Evolutionary conservation across 805 yeast genomes (phyloP), one percentile per base, ranked within the genome.

Genomic region (Wickerhamiella vanderwaltii): DNA sequence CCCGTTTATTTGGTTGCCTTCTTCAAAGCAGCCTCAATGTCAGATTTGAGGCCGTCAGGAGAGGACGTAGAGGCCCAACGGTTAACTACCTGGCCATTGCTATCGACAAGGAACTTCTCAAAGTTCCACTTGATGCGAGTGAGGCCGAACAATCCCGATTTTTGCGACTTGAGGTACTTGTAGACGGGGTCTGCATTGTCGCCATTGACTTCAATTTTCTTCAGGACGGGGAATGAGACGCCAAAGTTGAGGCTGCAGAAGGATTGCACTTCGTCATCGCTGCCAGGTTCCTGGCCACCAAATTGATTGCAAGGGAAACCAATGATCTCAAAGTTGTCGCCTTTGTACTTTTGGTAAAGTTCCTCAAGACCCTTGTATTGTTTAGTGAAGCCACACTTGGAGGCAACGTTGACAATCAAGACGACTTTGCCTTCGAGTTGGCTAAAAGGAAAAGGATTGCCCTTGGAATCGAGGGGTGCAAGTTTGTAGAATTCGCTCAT

Each of bases 241-340:
- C 95, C 95, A 59, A 77, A 91, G 67, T 84, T 86, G 54, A 76
- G 56, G 33, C 72, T 62, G 62, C 95, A 86, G 64, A 80, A 81
- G 35, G 68, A 60, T 16, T 74, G 76, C 49, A 84, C 83, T 54
- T 81, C 86, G 43, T 75, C 71, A 39, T 72, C 75, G 2, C 72
- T 55, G 3, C 77, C 77, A 5, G 51, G 91, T 79, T 62, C 87
- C 83, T 66, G 91, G 80, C 52, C 72, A 65, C 80, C 87, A 58
- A 86, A 86, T 59, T 85, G 95, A 63, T 84, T 82, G 62, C 95
- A 83, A 24, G 96, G 96, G 71, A 86, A 85, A 0, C 86, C 95
- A 26, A 86, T 49, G 20, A 86, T 68, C 34, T 64, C 74, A 18
- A 87, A 65, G 1, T 83, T 93, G 47, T 70, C 55, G 37, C 69